phyloP scores from a whole-genome alignment of 2,329 filamentous ascomycete species.

The Cryphonectria japonica region DNA sequence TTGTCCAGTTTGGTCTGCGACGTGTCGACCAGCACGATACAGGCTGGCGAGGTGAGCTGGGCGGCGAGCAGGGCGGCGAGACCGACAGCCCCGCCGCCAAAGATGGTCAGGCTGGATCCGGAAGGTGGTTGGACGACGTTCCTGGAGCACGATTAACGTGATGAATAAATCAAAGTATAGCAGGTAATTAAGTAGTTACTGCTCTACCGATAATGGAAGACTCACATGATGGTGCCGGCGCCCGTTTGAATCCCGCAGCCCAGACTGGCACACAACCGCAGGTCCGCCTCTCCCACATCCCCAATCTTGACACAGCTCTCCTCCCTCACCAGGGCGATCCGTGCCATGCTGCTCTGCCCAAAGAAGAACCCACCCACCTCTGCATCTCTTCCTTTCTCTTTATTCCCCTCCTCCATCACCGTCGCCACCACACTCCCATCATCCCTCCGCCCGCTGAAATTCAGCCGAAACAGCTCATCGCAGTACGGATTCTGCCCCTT shows the following conservation, averaged over 20 bases:
- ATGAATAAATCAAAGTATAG: background rate
- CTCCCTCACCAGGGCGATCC: constrained; percentile 18
- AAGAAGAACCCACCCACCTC: constrained; percentile 20
- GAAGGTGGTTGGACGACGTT: constrained; percentile 24
- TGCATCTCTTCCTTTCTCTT: background rate
- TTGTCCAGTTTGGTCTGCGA: constrained; percentile 22
- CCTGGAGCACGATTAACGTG: background rate
- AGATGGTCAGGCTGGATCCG: constrained; percentile 18
- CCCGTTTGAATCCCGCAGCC: constrained; percentile 25
- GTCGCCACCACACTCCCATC: constrained; percentile 10
- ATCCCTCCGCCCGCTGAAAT: constrained; percentile 18
- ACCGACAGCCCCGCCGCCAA: constrained; percentile 25
- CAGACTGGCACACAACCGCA: constrained; percentile 21
- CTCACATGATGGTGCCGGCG: constrained; percentile 21
- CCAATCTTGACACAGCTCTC: constrained; percentile 23
- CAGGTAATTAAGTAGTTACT: background rate
- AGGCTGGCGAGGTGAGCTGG: constrained; percentile 10
- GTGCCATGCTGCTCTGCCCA: constrained; percentile 27
- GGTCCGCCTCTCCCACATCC: constrained; percentile 16
- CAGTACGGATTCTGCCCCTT: constrained; percentile 18
- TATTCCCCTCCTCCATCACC: background rate
- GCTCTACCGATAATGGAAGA: background rate
- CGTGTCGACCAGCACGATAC: constrained; percentile 19
- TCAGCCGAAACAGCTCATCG: constrained; percentile 12
- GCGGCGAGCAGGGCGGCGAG: constrained; percentile 24